Evolutionary conservation across 1,284 basidiomycete species (phyloP), one percentile per base, ranked within the genome.

Genomic region (Cystobasidium slooffiae): DNA sequence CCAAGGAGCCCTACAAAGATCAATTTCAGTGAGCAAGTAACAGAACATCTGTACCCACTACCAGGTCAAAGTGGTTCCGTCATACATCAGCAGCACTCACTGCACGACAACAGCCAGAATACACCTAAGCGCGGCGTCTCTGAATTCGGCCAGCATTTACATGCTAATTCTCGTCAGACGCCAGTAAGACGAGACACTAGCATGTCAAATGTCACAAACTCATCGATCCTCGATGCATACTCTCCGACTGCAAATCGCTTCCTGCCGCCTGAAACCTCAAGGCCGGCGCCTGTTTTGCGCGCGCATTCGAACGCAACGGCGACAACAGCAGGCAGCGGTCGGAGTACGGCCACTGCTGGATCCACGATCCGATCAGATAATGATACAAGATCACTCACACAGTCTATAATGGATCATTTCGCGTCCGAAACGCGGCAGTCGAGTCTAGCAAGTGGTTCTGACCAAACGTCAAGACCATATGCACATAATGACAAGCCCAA

Each of bases 21-120:
- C 85, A 91, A 91, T 81, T 92, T 92, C 78, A 89, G 86, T 53
- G 84, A 84, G 51, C 84, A 89, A 78, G 90, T 92, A 74, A 79
- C 91, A 6, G 87, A 91, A 49, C 90, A 92, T 80, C 87, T 87
- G 68, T 92, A 92, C 81, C 86, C 86, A 24, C 67, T 58, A n/a
- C 75, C 84, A 83, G 16, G 82, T 83, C n/a, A 84, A 84, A 9
- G 77, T 78, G 24, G 83, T 20, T 18, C 44, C 14, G 63, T 68
- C 20, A 59, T 77, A 24, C 77, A 76, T 58, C 74, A 76, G 56
- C 62, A 56, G 22, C 62, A 66, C 31, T 58, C 66, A 16, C 43
- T 68, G 4, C 66, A 68, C 52, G 53, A 68, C 39, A 43, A 51
- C 8, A 51, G 51, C 37, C 64, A 66, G 14, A 43, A 47, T 8